Conservation (phyloP, 176 grass and related monocot species). For the Canna indica region DNA sequence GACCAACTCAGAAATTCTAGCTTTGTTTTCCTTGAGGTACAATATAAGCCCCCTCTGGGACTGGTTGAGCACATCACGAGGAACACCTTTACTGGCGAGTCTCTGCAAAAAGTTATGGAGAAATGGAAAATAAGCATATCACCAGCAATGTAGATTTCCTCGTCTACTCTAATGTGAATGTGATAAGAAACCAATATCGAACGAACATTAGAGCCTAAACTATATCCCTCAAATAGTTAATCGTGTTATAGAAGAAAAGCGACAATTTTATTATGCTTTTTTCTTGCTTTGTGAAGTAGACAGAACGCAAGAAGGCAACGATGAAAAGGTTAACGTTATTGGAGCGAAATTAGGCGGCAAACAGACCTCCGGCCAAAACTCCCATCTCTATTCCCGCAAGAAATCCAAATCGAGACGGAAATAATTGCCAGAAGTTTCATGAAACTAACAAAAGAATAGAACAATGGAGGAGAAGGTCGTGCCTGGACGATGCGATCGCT, state of each 20-base stretch:
- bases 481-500: slow-evolving; percentile 45
- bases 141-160: neutral
- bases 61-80: slow-evolving; percentile 34
- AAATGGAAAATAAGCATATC: neutral
- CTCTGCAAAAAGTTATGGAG: slow-evolving; percentile 38
- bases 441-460: neutral
- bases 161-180: neutral
- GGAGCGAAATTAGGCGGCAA: neutral
- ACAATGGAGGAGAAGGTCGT: neutral
- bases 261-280: neutral
- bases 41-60: slow-evolving; percentile 33
- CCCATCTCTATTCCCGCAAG: neutral
- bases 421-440: neutral
- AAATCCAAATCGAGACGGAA: neutral
- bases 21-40: slow-evolving; percentile 31
- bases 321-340: no score
- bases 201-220: no score
- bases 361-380: neutral
- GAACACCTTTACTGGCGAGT: slow-evolving; percentile 60
- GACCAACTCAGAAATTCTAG: slow-evolving; percentile 23
- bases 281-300: neutral
- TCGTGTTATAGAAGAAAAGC: neutral
- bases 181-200: neutral
- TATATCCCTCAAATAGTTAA: neutral
- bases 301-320: no score